Conservation (phyloP, 768 basidiomycete genomes). For the Russula ochroleuca region DNA sequence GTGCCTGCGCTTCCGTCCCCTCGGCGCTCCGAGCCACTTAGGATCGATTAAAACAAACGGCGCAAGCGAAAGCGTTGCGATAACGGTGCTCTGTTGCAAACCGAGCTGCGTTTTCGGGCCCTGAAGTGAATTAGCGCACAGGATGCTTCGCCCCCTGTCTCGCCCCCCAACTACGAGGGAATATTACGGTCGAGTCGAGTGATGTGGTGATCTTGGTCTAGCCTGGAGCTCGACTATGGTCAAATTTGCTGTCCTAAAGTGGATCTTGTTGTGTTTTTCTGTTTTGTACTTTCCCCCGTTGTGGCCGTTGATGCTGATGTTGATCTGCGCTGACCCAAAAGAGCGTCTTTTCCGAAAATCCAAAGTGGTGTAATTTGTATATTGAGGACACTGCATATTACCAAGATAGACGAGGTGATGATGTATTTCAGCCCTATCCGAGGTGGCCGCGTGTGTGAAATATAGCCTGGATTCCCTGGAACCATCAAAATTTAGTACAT, state of each 20-base stretch:
- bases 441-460: conserved; percentile 10
- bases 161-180: background rate
- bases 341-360: background rate
- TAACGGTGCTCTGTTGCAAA: background rate
- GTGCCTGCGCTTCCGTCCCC: conserved; percentile 22
- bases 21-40: conserved; percentile 22
- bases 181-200: background rate
- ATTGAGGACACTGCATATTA: conserved; percentile 4
- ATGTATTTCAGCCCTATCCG: conserved; percentile 11
- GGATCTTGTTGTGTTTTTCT: background rate
- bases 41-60: conserved; percentile 13
- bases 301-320: conserved; percentile 16
- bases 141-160: background rate
- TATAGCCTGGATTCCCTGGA: conserved; percentile 7
- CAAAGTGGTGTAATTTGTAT: conserved; percentile 12
- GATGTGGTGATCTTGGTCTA: conserved; percentile 11
- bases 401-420: conserved; percentile 6
- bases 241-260: conserved; percentile 13
- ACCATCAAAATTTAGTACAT: conserved; percentile 14
- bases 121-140: conserved; percentile 1
- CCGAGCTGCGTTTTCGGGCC: conserved; percentile 7
- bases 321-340: conserved; percentile 12
- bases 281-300: background rate
- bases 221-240: conserved; percentile 18
- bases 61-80: background rate